Percentiles rank a stretch among this genome's conserved stretches.
These are phyloP conservation scores for Platanthera zijinensis DNA, from an alignment of 106 monocot genomes.

Conservation along the genomic window DNA sequence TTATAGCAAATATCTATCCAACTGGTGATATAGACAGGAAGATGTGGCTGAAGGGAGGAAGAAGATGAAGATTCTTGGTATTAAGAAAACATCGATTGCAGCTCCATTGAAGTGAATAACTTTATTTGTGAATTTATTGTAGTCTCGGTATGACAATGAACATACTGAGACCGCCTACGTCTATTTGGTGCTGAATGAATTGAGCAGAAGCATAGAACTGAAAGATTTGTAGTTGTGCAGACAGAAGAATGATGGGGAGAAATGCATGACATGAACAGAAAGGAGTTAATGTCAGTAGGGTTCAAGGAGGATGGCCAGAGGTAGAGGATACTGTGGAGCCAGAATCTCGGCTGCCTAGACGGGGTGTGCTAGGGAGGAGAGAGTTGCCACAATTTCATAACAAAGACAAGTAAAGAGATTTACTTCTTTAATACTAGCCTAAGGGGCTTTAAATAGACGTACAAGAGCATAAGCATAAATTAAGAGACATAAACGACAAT, in stretches of 20 bases:
- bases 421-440: too few relatives aligned
- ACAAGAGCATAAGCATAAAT: too few relatives aligned
- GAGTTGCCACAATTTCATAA: too few relatives aligned
- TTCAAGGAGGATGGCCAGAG: too few relatives aligned
- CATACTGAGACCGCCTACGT: slow-evolving; percentile 15
- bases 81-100: slow-evolving; percentile 44
- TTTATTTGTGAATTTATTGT: slow-evolving; percentile 30
- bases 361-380: too few relatives aligned
- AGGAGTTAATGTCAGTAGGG: too few relatives aligned
- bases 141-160: slow-evolving; percentile 18
- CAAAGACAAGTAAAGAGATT: too few relatives aligned
- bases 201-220: slow-evolving; percentile 13
- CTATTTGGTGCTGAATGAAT: slow-evolving; percentile 6
- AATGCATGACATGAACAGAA: neutral
- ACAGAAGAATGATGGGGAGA: neutral
- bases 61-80: slow-evolving; percentile 22
- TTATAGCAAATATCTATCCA: slow-evolving; percentile 41
- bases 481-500: too few relatives aligned
- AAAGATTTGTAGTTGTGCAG: slow-evolving; percentile 2
- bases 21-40: slow-evolving; percentile 26
- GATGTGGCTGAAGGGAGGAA: slow-evolving; percentile 29
- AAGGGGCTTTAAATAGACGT: too few relatives aligned
- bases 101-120: slow-evolving; percentile 39
- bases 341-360: too few relatives aligned
- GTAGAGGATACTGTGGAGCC: too few relatives aligned